Conservation (phyloP, 768 basidiomycete species). For the Pleurotus salmoneostramineus region DNA sequence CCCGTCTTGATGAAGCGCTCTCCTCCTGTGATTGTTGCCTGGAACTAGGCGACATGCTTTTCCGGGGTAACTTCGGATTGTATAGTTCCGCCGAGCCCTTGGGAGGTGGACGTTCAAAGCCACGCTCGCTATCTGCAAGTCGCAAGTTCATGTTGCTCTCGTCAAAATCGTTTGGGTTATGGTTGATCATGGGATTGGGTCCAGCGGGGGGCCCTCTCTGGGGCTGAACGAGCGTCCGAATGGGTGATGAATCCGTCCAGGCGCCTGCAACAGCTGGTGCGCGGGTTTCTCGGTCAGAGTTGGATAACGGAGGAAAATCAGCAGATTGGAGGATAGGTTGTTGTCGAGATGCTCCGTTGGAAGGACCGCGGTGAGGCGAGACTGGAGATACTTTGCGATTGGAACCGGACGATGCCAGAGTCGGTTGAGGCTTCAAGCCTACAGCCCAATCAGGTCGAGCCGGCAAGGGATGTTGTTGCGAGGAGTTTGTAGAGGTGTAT, state of each 20-base stretch:
- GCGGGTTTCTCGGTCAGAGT: conserved; percentile 43
- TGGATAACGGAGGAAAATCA: conserved; percentile 63
- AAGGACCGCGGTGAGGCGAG: conserved; percentile 32
- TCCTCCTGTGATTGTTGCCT: conserved; percentile 16
- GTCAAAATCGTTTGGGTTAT: background rate
- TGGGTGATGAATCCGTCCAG: conserved; percentile 60
- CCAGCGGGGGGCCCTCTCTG: conserved; percentile 24
- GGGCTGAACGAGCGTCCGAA: conserved; percentile 44
- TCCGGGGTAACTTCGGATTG: conserved; percentile 28
- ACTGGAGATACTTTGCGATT: conserved; percentile 39
- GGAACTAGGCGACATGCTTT: conserved; percentile 10
- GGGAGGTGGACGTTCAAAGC: conserved; percentile 43
- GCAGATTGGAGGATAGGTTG: conserved; percentile 43
- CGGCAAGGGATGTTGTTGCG: conserved; percentile 70
- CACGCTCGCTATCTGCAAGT: conserved; percentile 42
- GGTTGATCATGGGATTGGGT: conserved; percentile 23
- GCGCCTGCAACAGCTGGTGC: conserved; percentile 57
- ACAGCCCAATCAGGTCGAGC: conserved; percentile 89
- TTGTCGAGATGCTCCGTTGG: conserved; percentile 22
- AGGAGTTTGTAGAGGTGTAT: conserved; percentile 71
- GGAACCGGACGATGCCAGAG: conserved; percentile 44
- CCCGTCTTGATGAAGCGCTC: conserved; percentile 19
- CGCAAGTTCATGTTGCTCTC: conserved; percentile 19
- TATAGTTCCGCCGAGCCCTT: conserved; percentile 38
- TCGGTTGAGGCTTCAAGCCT: conserved; percentile 74